Conservation (phyloP, 2,329 filamentous ascomycete genomes). For the Ophiostoma tasmaniense region DNA sequence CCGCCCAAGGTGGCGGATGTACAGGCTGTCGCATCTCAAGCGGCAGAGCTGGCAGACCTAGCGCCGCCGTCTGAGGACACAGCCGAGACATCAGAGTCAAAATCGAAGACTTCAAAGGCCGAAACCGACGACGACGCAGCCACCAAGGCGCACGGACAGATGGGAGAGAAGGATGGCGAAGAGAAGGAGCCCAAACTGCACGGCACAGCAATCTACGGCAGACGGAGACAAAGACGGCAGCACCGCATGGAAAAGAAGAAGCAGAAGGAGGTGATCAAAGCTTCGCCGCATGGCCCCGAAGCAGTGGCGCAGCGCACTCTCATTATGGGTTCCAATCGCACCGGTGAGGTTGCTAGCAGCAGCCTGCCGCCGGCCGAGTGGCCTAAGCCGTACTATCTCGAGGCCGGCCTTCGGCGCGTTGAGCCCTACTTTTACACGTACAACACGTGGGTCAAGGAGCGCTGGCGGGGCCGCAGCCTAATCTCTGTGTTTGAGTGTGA, state of each 20-base stretch:
- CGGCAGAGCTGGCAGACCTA: neutral
- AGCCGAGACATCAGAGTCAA: neutral
- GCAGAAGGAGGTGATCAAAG: neutral
- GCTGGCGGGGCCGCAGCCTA: conserved; percentile 76
- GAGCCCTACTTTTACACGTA: conserved; percentile 88
- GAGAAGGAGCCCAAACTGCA: neutral
- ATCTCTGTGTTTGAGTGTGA: conserved; percentile 86
- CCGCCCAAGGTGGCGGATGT: neutral
- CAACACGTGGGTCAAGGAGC: conserved; percentile 88
- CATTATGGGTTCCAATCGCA: conserved; percentile 9
- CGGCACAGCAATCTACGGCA: conserved; percentile 1
- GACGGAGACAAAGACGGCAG: conserved; percentile 4
- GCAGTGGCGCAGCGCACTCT: neutral
- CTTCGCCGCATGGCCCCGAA: neutral
- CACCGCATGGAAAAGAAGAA: neutral
- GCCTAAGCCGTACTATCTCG: conserved; percentile 68
- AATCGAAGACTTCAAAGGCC: conserved; percentile 14
- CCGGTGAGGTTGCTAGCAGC: neutral
- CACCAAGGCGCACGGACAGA: conserved; percentile 10
- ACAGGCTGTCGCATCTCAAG: neutral
- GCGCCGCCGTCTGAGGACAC: neutral
- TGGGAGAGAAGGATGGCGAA: neutral
- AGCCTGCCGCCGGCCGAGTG: conserved; percentile 24
- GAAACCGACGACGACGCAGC: conserved; percentile 14
- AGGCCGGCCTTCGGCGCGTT: conserved; percentile 74